A percentile compares a stretch with the other conserved stretches of the same genome.
phyloP scores from a whole-genome alignment of 495 filamentous ascomycete genomes.

The Annulohypoxylon moriforme region DNA sequence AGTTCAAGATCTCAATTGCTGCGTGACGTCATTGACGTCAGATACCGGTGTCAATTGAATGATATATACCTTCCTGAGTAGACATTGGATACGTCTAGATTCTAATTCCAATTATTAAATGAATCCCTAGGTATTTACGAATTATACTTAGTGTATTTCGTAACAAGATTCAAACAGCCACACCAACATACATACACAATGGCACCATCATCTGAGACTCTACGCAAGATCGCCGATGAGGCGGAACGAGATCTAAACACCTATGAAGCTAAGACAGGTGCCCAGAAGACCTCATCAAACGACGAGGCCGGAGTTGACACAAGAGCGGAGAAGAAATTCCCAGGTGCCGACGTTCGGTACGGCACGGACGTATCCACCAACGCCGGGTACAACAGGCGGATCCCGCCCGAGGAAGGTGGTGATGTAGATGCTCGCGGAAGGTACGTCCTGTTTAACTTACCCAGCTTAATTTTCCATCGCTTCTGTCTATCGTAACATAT shows the following conservation, averaged over 20 bases:
- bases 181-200: conserved; percentile 29
- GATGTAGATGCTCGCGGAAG: conserved; percentile 50
- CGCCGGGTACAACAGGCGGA: conserved; percentile 50
- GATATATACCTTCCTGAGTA: background rate
- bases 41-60: conserved; percentile 19
- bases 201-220: conserved; percentile 32
- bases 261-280: conserved; percentile 57
- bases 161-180: background rate
- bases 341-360: conserved; percentile 46
- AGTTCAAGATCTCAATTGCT: conserved; percentile 25
- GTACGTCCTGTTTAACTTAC: conserved; percentile 33
- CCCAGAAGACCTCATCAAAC: conserved; percentile 28
- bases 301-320: conserved; percentile 51
- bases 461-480: background rate
- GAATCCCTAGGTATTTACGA: background rate
- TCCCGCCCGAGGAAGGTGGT: conserved; percentile 55
- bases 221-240: conserved; percentile 53
- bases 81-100: too few species aligned
- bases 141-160: background rate
- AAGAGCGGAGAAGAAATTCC: conserved; percentile 49
- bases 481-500: too few species aligned
- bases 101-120: too few species aligned
- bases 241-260: conserved; percentile 63
- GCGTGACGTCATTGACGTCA: conserved; percentile 37
- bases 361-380: conserved; percentile 51